Evolutionary conservation across 371 early-diverging fungal genomes (phyloP), one percentile per base, ranked within the genome.

Genomic region (Mortierella sp.): DNA sequence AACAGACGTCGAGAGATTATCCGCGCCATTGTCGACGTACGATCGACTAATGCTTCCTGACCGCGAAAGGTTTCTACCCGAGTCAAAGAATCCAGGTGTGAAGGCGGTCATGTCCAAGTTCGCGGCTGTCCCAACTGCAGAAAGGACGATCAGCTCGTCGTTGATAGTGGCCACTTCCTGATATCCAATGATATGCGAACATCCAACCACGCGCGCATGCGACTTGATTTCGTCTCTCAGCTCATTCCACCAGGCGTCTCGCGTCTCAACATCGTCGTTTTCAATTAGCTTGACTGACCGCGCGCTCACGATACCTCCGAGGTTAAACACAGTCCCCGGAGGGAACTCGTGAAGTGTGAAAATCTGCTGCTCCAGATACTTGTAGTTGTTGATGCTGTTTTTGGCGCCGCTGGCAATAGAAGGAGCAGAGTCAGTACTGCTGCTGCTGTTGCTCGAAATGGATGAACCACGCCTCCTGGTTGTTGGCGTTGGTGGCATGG

Each of bases 191-290:
- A 96, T 90, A 77, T 91, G 88, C 24, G 90, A 81, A 75, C 95
- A 96, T 24, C 92, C 90, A 14, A 95, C 81, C 2, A 89, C 81
- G 63, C 90, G 80, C 14, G 95, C 95, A 78, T 96, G 96, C 38
- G 88, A 83, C 72, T 92, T 91, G 82, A 96, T 92, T 80, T 96
- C 96, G 32, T 93, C 94, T 35, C 96, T 87, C 16, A 96, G 88
- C 86, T 96, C 96, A 14, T 88, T 79, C 95, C 95, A 96, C 96
- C 96, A 96, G 7, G 89, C 77, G 54, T 95, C 94, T 4, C 96
- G 87, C 11, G 90, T 83, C 44, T 92, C 92, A 5, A 82, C 85
- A 70, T 91, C 89, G 72, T 93, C 94, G 54, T 89, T 88, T 18
- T 93, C 93, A 63, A 95, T 89, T 11, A 96, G 83, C 77, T 96